phyloP scores from a whole-genome alignment of 345 rosid genomes.

The Melaleuca quinquenervia region DNA sequence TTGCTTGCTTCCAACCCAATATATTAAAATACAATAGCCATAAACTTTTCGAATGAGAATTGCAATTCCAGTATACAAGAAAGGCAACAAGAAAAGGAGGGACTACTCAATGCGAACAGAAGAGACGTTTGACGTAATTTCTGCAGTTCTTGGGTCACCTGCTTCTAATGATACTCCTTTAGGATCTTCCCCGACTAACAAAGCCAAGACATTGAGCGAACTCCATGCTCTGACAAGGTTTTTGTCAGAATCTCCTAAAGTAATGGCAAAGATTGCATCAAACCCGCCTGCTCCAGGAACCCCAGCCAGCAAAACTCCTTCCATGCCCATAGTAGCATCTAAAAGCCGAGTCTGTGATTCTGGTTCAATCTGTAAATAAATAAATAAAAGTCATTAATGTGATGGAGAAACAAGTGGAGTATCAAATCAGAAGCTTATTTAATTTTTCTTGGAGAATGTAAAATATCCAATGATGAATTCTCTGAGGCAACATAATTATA shows the following conservation, averaged over 20 bases:
- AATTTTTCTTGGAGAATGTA: not conserved
- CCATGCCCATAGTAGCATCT: conserved; percentile 70
- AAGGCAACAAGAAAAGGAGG: not conserved
- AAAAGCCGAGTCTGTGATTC: conserved; percentile 66
- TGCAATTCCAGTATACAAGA: not conserved
- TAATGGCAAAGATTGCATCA: conserved; percentile 77
- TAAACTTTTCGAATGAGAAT: not conserved
- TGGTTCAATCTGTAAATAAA: conserved; percentile 75
- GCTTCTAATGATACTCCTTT: conserved; percentile 69
- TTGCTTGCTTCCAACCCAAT: not conserved
- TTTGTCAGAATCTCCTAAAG: conserved; percentile 55
- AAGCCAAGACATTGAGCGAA: conserved; percentile 55
- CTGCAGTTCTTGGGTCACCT: conserved; percentile 61
- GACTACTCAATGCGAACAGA: conserved; percentile 38
- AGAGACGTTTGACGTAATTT: conserved; percentile 50
- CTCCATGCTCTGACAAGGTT: conserved; percentile 60
- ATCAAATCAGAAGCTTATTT: not conserved
- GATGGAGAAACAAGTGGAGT: not conserved
- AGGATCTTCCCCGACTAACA: conserved; percentile 91
- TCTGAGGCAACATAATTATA: not conserved
- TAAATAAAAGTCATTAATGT: not conserved
- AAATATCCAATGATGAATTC: not conserved
- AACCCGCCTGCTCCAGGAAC: conserved; percentile 99
- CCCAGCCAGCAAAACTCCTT: conserved; percentile 85
- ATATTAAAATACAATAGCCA: not conserved